phyloP scores from a whole-genome alignment of 2,329 filamentous ascomycete species.

The Graphium sp. region DNA sequence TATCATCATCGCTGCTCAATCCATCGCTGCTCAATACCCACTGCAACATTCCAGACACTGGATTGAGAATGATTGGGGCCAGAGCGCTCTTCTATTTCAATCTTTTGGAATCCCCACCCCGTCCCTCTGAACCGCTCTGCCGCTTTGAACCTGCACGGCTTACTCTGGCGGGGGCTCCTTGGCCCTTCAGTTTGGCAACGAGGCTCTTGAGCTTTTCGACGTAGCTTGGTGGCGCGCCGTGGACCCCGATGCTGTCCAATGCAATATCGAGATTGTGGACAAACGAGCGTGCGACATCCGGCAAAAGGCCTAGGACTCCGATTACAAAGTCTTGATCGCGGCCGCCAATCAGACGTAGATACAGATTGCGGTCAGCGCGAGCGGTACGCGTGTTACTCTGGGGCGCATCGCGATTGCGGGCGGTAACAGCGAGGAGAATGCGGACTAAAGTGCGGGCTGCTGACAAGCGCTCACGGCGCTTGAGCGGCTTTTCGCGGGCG shows the following conservation, averaged over 20 bases:
- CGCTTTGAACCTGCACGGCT: slow-evolving; percentile 15
- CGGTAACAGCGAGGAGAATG: slow-evolving; percentile 26
- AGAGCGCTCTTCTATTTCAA: slow-evolving; percentile 3
- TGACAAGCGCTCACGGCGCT: slow-evolving; percentile 19
- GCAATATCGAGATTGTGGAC: slow-evolving; percentile 18
- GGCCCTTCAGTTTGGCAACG: slow-evolving; percentile 14
- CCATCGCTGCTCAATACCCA: slow-evolving; percentile 1
- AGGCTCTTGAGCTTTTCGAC: slow-evolving; percentile 16
- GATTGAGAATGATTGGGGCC: too few relatives aligned
- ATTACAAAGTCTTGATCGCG: slow-evolving; percentile 25
- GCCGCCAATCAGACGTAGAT: slow-evolving; percentile 27
- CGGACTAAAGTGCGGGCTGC: slow-evolving; percentile 29
- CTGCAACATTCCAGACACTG: background rate
- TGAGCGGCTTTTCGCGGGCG: slow-evolving; percentile 18
- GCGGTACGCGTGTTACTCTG: slow-evolving; percentile 9
- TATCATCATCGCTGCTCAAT: too few relatives aligned
- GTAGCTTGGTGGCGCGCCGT: slow-evolving; percentile 17
- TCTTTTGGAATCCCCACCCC: slow-evolving; percentile 9
- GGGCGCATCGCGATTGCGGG: slow-evolving; percentile 19
- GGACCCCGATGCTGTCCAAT: slow-evolving; percentile 14
- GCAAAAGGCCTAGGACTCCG: slow-evolving; percentile 22
- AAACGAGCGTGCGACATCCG: slow-evolving; percentile 24
- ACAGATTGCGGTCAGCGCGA: slow-evolving; percentile 26
- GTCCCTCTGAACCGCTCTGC: slow-evolving; percentile 9
- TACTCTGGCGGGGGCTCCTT: slow-evolving; percentile 2